Evolutionary conservation across 2,329 filamentous ascomycete species (phyloP).

Genomic region (Aureobasidium mangrovei): DNA sequence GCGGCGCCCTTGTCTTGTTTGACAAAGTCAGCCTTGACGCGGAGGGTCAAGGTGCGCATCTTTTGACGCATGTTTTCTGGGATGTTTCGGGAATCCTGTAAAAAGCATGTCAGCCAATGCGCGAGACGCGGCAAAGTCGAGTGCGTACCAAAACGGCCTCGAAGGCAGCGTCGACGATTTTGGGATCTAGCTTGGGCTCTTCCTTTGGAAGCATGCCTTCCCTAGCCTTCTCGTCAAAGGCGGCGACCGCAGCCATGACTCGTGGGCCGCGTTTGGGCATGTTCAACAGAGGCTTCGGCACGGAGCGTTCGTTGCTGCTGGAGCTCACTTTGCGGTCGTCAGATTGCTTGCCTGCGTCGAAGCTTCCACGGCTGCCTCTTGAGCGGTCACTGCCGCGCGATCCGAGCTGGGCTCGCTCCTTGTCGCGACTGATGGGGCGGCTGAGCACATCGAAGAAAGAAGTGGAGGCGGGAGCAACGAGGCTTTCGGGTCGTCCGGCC

Average conservation of each 20-base stretch:
- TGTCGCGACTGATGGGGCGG: constrained; percentile 8
- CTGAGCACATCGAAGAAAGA: constrained; percentile 12
- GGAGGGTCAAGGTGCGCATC: constrained; percentile 80
- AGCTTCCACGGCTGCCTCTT: constrained; percentile 8
- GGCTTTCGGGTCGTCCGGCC: constrained; percentile 23
- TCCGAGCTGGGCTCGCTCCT: constrained; percentile 12
- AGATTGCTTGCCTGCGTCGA: constrained; percentile 23
- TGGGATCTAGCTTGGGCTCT: constrained; percentile 41
- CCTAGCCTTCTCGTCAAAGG: constrained; percentile 47
- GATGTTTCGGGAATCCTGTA: constrained; percentile 71
- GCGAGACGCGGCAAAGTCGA: neutral
- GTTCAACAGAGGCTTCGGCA: constrained; percentile 23
- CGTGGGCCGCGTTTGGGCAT: constrained; percentile 42
- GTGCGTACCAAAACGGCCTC: constrained; percentile 48
- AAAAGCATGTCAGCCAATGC: neutral
- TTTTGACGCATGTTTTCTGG: constrained; percentile 89
- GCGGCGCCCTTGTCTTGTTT: constrained; percentile 60
- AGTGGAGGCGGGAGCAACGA: constrained; percentile 9
- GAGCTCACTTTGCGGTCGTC: constrained; percentile 29
- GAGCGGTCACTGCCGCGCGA: constrained; percentile 14
- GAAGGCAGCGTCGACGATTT: constrained; percentile 53
- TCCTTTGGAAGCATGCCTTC: constrained; percentile 32
- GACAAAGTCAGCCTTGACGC: constrained; percentile 94
- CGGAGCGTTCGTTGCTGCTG: constrained; percentile 26
- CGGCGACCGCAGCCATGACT: constrained; percentile 57